Evolutionary conservation across 139 green algal species (phyloP), one percentile per base, ranked within the genome.

Genomic region (Micromonas pusilla): DNA sequence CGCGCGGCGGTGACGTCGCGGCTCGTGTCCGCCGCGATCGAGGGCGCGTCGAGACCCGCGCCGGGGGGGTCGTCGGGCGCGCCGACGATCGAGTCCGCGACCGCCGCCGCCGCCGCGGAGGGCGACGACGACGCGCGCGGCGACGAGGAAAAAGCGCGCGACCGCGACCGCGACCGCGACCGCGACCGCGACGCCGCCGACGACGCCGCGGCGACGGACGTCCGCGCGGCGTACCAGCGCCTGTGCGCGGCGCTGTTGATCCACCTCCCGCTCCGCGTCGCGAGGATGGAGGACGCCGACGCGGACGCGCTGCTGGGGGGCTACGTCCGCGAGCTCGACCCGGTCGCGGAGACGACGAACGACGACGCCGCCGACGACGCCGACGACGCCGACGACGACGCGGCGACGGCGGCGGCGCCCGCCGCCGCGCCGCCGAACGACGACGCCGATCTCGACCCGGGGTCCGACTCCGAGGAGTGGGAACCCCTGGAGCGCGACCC

Each of bases 341-440:
- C 39, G 32, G 68, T n/a, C n/a, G n/a, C 52, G 26, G 71, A 80
- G n/a, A 80, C 45, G 32, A 71, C 78, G 25, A 37, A 21, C 19
- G 79, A 68, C n/a, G 62, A 6, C 70, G 39, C 38, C 63, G 38
- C 52, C 38, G 5, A 39, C 70, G 37, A 31, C 70, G 38, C 79
- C 78, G 39, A 79, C 79, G 25, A 45, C 39, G n/a, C 70, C 78
- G 52, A 52, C 33, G 38, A 36, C 37, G 36, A 80, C 78, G 9
- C 72, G 25, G 62, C 62, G 62, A 30, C 6, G 62, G 5, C 62
- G n/a, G 20, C 25, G 26, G 26, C 62, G n/a, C n/a, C 13, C 25
- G 62, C 26, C 4, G 26, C 62, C 9, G 26, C 62, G 26, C n/a
- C 26, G 16, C 25, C n/a, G 62, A 68, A 36, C 25, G 62, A 72